These are phyloP conservation scores for Penicillium manginii DNA, from an alignment of 495 filamentous ascomycete genomes.

Conservation along the genomic window DNA sequence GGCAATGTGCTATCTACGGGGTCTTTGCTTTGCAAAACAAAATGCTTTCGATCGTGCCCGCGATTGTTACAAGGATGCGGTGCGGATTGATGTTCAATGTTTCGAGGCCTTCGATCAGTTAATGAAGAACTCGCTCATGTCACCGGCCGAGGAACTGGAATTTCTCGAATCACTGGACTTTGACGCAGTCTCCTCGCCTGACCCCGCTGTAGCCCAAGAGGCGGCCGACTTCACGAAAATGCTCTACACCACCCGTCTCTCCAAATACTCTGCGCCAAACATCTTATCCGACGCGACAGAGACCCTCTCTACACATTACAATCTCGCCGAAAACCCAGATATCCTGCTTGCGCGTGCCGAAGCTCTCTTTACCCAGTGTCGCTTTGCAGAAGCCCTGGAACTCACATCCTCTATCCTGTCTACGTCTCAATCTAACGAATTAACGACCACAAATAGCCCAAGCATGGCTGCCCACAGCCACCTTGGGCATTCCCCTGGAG, in stretches of 20 bases:
- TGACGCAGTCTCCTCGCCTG: slow-evolving; percentile 67
- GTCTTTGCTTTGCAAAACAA: slow-evolving; percentile 93
- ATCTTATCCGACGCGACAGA: slow-evolving; percentile 87
- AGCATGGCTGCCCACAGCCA: slow-evolving; percentile 46
- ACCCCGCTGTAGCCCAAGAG: slow-evolving; percentile 70
- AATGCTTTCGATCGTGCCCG: slow-evolving; percentile 97
- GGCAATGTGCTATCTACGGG: slow-evolving; percentile 94
- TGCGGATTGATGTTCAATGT: slow-evolving; percentile 96
- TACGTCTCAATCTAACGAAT: slow-evolving; percentile 41
- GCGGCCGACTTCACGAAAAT: slow-evolving; percentile 91
- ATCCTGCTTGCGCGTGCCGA: slow-evolving; percentile 91
- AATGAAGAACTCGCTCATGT: slow-evolving; percentile 97
- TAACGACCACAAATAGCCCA: slow-evolving; percentile 22
- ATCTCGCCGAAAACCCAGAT: slow-evolving; percentile 84
- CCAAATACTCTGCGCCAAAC: slow-evolving; percentile 88
- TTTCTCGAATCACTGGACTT: slow-evolving; percentile 94
- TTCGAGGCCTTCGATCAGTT: slow-evolving; percentile 98
- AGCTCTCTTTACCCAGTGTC: slow-evolving; percentile 91
- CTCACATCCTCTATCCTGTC: slow-evolving; percentile 81
- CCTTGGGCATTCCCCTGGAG: slow-evolving; percentile 85
- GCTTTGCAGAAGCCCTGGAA: slow-evolving; percentile 81
- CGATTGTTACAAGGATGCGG: slow-evolving; percentile 96
- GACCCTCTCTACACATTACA: slow-evolving; percentile 90
- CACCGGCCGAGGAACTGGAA: slow-evolving; percentile 93
- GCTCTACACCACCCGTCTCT: slow-evolving; percentile 95